These are phyloP conservation scores for Penicillium polonicum DNA, from an alignment of 2,329 filamentous ascomycete genomes.

Conservation along the genomic window DNA sequence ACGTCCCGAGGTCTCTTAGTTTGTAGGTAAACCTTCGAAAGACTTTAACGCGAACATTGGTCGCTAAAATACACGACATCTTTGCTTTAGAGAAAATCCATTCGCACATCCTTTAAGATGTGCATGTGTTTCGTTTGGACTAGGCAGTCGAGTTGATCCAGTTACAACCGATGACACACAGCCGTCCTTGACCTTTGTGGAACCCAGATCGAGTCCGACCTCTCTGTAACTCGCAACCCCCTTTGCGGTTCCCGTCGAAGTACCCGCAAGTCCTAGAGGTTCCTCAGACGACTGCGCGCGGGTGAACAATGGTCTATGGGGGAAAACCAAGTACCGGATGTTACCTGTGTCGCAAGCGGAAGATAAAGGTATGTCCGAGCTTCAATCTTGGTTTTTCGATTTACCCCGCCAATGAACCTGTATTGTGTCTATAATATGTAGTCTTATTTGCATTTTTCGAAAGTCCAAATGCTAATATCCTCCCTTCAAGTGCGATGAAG, in stretches of 20 bases:
- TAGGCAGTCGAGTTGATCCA: conserved; percentile 20
- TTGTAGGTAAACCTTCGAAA: too few species aligned
- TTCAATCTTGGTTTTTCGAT: neutral
- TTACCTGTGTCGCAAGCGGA: conserved; percentile 41
- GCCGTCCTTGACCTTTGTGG: conserved; percentile 10
- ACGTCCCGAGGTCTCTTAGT: neutral
- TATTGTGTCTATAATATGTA: neutral
- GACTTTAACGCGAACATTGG: neutral
- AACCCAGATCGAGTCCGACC: conserved; percentile 8
- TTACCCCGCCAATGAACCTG: neutral
- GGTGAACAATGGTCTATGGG: conserved; percentile 41
- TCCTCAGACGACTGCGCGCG: neutral
- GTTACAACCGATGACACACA: conserved; percentile 8
- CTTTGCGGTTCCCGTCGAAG: neutral
- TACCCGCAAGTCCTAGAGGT: neutral
- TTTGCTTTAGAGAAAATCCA: neutral
- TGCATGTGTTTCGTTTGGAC: conserved; percentile 10
- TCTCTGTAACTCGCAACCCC: neutral
- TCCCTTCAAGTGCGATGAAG: conserved; percentile 38
- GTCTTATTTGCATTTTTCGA: neutral
- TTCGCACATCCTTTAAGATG: conserved; percentile 12
- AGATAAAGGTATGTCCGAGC: conserved; percentile 38
- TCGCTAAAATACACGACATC: neutral
- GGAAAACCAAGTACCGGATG: conserved; percentile 43
- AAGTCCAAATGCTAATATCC: neutral